Evolutionary conservation across 2,329 filamentous ascomycete genomes (phyloP).

Genomic region (Venturia effusa): DNA sequence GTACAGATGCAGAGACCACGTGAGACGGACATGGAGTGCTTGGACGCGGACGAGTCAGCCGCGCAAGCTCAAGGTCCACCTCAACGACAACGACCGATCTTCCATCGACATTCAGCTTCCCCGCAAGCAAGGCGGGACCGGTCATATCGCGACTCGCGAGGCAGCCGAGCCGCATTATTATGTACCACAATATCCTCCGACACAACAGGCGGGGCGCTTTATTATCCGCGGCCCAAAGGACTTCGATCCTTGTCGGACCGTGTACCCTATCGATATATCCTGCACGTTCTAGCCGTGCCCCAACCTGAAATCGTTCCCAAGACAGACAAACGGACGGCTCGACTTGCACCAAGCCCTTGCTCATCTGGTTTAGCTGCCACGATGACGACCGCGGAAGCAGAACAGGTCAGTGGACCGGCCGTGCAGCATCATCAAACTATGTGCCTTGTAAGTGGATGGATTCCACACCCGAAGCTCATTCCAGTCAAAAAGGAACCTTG

Average conservation of each 20-base stretch:
- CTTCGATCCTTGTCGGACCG: not conserved
- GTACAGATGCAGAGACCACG: not conserved
- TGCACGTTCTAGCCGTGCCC: too few relatives aligned
- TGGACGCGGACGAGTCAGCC: too few relatives aligned
- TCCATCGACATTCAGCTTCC: not conserved
- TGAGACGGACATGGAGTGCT: not conserved
- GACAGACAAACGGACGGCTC: not conserved
- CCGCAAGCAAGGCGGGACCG: not conserved
- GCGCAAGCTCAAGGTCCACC: too few relatives aligned
- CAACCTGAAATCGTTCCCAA: not conserved
- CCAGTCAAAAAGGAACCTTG: not conserved
- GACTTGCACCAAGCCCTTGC: not conserved
- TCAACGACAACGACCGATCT: not conserved
- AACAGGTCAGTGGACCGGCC: not conserved
- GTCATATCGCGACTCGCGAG: not conserved
- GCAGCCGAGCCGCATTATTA: not conserved
- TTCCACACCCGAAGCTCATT: not conserved
- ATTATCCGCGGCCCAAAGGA: not conserved
- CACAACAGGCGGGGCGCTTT: not conserved
- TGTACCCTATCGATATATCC: not conserved
- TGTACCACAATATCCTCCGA: too few relatives aligned
- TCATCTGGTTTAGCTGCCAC: not conserved
- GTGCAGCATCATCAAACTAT: not conserved
- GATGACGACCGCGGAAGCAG: not conserved
- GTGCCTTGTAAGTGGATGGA: not conserved